Evolutionary conservation across 306 rosid species (phyloP).

Genomic region (Prunus dulcis): DNA sequence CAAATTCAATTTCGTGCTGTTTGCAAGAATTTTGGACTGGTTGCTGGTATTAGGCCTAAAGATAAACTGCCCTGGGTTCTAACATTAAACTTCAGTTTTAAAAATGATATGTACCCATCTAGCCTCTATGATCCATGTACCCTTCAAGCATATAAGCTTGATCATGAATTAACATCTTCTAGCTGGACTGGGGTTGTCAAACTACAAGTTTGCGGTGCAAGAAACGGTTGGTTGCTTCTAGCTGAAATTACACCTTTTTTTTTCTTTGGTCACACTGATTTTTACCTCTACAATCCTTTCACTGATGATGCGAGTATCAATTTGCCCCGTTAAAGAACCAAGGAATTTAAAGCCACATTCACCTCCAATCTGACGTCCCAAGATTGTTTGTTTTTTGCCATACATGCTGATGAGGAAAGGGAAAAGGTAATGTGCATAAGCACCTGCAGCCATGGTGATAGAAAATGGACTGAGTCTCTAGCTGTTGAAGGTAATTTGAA

Average conservation of each 20-base stretch:
- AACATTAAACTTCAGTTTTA: not conserved
- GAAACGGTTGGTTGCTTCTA: constrained; percentile 8
- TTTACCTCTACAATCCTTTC: constrained; percentile 10
- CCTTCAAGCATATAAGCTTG: not conserved
- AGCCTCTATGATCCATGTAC: not conserved
- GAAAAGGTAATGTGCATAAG: not conserved
- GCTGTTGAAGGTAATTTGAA: not conserved
- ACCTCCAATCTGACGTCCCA: not conserved
- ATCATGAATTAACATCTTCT: not conserved
- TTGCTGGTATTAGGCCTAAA: not conserved
- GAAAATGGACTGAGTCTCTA: not conserved
- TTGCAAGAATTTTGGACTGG: constrained; percentile 20
- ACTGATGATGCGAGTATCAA: not conserved
- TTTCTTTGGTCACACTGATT: no score
- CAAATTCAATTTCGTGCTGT: constrained; percentile 9
- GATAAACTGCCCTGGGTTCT: constrained; percentile 22
- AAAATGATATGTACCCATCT: not conserved
- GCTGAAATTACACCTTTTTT: not conserved
- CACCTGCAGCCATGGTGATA: constrained; percentile 1
- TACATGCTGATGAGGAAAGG: not conserved
- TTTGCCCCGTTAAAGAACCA: not conserved
- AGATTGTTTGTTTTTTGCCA: not conserved
- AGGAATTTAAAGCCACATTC: not conserved
- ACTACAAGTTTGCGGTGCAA: constrained; percentile 2
- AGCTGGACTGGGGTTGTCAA: not conserved